Evolutionary conservation across 2,329 filamentous ascomycete genomes (phyloP).

Genomic region (Leptographium procerum): DNA sequence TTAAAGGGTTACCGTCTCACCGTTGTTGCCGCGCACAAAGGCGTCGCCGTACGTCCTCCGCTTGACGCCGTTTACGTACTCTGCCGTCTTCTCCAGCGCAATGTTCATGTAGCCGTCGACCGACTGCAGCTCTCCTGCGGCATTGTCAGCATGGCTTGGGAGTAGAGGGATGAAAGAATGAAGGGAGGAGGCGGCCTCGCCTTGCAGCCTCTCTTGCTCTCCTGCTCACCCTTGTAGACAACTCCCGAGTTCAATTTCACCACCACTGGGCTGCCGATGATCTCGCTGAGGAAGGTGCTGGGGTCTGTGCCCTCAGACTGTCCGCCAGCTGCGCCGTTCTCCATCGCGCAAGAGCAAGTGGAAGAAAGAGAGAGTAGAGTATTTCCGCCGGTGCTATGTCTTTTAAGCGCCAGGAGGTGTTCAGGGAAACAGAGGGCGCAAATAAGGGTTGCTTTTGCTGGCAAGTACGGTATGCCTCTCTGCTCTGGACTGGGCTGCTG

Average conservation of each 20-base stretch:
- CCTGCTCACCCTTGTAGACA: conserved; percentile 77
- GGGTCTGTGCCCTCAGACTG: conserved; percentile 77
- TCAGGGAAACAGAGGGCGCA: neutral
- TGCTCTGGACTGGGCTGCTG: neutral
- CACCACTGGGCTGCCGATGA: conserved; percentile 86
- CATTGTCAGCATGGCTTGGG: neutral
- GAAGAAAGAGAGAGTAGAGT: neutral
- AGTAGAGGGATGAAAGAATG: no score
- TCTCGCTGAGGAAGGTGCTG: conserved; percentile 83
- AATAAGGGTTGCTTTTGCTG: no score
- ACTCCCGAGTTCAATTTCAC: conserved; percentile 99
- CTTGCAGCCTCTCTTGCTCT: no score
- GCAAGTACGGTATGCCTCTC: no score
- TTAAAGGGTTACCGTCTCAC: conserved; percentile 32
- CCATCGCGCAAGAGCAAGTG: conserved; percentile 39
- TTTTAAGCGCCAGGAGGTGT: neutral
- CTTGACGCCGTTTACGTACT: conserved; percentile 78
- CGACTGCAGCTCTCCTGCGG: conserved; percentile 81
- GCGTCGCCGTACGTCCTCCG: conserved; percentile 83
- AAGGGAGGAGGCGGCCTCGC: no score
- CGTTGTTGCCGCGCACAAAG: conserved; percentile 93
- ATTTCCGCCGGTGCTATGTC: neutral
- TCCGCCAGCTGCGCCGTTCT: conserved; percentile 51
- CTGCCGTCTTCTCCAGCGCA: conserved; percentile 87
- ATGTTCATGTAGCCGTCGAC: conserved; percentile 99